Evolutionary conservation across 331 rosid species (phyloP).

Genomic region (Dryas integrifolia): DNA sequence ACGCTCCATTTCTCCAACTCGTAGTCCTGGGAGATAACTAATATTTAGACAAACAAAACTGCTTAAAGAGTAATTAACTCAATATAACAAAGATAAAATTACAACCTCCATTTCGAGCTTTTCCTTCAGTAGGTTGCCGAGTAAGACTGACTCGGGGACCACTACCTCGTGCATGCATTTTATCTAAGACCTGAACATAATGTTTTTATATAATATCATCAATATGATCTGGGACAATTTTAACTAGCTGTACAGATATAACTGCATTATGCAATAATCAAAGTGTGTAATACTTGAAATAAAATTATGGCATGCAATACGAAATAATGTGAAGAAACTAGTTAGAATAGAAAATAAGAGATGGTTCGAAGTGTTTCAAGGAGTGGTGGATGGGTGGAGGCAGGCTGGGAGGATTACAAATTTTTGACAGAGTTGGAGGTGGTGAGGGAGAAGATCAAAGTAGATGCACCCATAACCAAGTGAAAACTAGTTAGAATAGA

Average conservation of each 20-base stretch:
- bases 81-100: constrained; percentile 13
- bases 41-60: constrained; percentile 4
- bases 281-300: too few relatives aligned
- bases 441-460: too few relatives aligned
- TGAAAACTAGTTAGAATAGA: too few relatives aligned
- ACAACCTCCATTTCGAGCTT: constrained; percentile 90
- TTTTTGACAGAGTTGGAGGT: too few relatives aligned
- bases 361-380: too few relatives aligned
- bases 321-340: too few relatives aligned
- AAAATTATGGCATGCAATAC: too few relatives aligned
- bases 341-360: too few relatives aligned
- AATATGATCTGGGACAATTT: background rate
- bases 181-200: constrained; percentile 72
- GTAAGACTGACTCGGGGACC: constrained; percentile 76
- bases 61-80: background rate
- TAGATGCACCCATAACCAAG: too few relatives aligned
- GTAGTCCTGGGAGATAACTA: constrained; percentile 56
- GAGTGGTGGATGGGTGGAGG: too few relatives aligned
- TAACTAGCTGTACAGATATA: background rate
- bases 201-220: background rate
- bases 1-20: constrained; percentile 98
- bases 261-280: background rate
- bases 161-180: constrained; percentile 94
- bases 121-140: constrained; percentile 96
- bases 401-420: too few relatives aligned